Percentiles rank a stretch among this genome's conserved stretches.
phyloP scores from a whole-genome alignment of 139 green algal genomes.

The Tetradesmus lagerheimii region DNA sequence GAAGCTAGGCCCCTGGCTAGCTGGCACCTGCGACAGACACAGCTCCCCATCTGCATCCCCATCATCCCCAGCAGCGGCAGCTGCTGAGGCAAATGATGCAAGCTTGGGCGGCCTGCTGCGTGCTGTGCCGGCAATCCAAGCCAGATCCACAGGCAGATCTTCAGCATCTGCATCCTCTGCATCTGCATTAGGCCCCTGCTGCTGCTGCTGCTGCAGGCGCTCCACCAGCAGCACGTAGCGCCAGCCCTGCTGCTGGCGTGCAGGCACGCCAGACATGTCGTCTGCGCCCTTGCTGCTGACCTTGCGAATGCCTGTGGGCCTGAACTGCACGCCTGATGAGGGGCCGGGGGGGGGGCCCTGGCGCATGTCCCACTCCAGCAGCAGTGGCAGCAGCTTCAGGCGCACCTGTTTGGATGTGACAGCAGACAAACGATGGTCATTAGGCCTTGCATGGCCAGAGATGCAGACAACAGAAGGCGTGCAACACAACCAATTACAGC shows the following conservation, averaged over 20 bases:
- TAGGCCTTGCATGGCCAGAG: no score
- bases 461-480: no score
- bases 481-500: no score
- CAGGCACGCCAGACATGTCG: not conserved
- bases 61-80: not conserved
- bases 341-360: conserved; percentile 47
- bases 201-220: conserved; percentile 40
- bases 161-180: not conserved
- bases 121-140: conserved; percentile 11
- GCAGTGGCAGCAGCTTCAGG: conserved; percentile 74
- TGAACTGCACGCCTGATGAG: conserved; percentile 34
- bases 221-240: conserved; percentile 47
- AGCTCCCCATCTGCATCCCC: conserved; percentile 1
- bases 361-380: conserved; percentile 80
- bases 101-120: not conserved
- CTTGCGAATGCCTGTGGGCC: conserved; percentile 30
- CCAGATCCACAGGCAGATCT: conserved; percentile 2
- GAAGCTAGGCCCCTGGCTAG: not conserved
- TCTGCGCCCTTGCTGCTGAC: conserved; percentile 33
- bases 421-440: no score
- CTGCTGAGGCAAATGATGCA: not conserved
- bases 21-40: conserved; percentile 12
- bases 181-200: not conserved
- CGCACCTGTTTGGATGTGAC: conserved; percentile 47
- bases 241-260: conserved; percentile 36